Conservation (phyloP, 495 filamentous ascomycete genomes). For the Lasiosphaeriaceae sp. region DNA sequence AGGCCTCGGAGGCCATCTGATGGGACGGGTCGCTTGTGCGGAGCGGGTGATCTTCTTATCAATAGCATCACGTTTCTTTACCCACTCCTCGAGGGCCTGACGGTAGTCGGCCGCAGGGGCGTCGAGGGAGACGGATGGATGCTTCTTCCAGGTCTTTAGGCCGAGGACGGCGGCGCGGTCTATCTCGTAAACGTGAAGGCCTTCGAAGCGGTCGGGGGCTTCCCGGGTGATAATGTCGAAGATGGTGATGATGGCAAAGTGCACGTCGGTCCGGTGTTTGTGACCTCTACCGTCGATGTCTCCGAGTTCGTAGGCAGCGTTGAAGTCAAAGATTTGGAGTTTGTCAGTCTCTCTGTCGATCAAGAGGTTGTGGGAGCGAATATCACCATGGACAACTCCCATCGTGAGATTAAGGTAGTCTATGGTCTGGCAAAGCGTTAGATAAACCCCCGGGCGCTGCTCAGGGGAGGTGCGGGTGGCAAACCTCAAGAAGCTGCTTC, state of each 20-base stretch:
- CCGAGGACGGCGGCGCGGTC: not conserved
- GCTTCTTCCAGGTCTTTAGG: slow-evolving; percentile 1
- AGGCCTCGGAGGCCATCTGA: too few species aligned
- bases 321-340: not conserved
- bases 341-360: slow-evolving; percentile 7
- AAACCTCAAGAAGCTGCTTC: not conserved
- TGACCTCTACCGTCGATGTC: not conserved
- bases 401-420: slow-evolving; percentile 12
- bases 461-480: not conserved
- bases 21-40: too few species aligned
- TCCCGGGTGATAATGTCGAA: slow-evolving; percentile 14
- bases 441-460: too few species aligned
- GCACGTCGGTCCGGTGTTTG: slow-evolving; percentile 4
- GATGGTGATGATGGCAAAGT: slow-evolving; percentile 6
- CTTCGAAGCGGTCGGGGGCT: slow-evolving; percentile 1
- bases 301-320: too few species aligned
- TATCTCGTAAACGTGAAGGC: not conserved
- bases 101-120: not conserved
- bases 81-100: slow-evolving; percentile 6
- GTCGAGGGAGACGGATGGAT: slow-evolving; percentile 7
- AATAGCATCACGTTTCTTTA: not conserved
- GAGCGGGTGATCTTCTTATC: not conserved
- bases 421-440: slow-evolving; percentile 2
- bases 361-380: slow-evolving; percentile 1
- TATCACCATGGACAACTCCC: slow-evolving; percentile 5